Conservation (phyloP, 2,329 filamentous ascomycete species). For the Trichoderma arundinaceum region DNA sequence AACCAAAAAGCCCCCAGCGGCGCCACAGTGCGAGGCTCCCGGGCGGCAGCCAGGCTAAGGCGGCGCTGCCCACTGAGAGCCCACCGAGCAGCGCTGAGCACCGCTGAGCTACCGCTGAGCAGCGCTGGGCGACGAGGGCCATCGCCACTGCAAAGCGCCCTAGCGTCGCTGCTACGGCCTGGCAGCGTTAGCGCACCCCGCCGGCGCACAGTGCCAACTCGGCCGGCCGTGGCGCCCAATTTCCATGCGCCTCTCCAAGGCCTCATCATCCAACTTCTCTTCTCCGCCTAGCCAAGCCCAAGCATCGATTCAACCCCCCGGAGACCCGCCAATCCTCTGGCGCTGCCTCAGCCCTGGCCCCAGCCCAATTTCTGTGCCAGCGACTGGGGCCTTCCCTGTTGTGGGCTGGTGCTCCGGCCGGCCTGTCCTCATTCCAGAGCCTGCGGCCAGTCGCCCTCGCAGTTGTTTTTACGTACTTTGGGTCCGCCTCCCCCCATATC, state of each 20-base stretch:
- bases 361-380: slow-evolving; percentile 19
- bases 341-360: slow-evolving; percentile 27
- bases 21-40: neutral
- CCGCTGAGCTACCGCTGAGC: too few species aligned
- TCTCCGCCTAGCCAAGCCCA: neutral
- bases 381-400: slow-evolving; percentile 25
- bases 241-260: neutral
- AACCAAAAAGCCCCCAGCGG: neutral
- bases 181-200: neutral
- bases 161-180: neutral
- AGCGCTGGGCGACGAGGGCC: neutral
- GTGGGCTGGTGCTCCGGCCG: slow-evolving; percentile 30
- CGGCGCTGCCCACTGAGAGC: neutral
- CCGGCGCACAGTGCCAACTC: slow-evolving; percentile 11
- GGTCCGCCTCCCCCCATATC: slow-evolving; percentile 11
- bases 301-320: neutral
- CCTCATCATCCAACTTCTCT: neutral
- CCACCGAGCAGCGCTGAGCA: neutral
- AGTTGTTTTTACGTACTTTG: slow-evolving; percentile 30
- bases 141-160: neutral
- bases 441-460: too few species aligned
- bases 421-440: slow-evolving; percentile 11
- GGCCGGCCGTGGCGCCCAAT: neutral
- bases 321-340: slow-evolving; percentile 6
- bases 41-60: neutral